Percentiles rank a stretch among this genome's conserved stretches.
Conservation (phyloP, 495 filamentous ascomycete species). For the Aspergillus indologenus region DNA sequence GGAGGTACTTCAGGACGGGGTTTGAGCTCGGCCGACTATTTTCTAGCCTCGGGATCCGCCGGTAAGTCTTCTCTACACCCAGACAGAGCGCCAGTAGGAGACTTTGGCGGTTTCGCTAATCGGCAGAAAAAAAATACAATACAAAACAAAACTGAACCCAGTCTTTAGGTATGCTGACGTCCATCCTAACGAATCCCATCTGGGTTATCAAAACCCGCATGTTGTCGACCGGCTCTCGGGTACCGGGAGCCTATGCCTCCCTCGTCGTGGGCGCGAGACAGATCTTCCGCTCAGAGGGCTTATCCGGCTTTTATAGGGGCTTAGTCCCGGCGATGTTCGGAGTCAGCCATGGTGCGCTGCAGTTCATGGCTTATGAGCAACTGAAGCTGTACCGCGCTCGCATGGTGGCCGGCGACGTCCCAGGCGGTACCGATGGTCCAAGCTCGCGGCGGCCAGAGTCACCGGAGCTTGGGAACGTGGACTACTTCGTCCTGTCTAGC, state of each 20-base stretch:
- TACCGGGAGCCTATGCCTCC: constrained; percentile 77
- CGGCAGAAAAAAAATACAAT: too few species aligned
- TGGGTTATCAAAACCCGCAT: constrained; percentile 99
- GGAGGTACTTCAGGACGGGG: constrained; percentile 10
- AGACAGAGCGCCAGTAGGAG: neutral
- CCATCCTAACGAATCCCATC: constrained; percentile 86
- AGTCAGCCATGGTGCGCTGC: constrained; percentile 91
- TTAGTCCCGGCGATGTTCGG: constrained; percentile 80
- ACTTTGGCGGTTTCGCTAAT: neutral
- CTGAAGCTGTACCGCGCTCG: constrained; percentile 60
- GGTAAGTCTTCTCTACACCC: constrained; percentile 39
- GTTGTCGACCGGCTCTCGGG: constrained; percentile 72
- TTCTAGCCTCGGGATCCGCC: constrained; percentile 72
- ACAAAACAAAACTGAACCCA: neutral
- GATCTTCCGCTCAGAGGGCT: constrained; percentile 66
- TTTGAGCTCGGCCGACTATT: constrained; percentile 75
- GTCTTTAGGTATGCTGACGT: constrained; percentile 58
- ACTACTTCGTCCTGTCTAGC: constrained; percentile 73
- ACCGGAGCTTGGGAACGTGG: constrained; percentile 62
- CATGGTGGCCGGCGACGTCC: constrained; percentile 1
- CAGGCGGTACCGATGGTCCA: constrained; percentile 1
- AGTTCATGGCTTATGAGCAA: constrained; percentile 94
- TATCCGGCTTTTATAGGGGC: constrained; percentile 78
- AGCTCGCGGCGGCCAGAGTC: constrained; percentile 14
- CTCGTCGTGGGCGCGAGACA: constrained; percentile 64